Base-by-base conservation (phyloP, 2,329 filamentous ascomycete genomes). In the Sclerotinia trifoliorum region DNA sequence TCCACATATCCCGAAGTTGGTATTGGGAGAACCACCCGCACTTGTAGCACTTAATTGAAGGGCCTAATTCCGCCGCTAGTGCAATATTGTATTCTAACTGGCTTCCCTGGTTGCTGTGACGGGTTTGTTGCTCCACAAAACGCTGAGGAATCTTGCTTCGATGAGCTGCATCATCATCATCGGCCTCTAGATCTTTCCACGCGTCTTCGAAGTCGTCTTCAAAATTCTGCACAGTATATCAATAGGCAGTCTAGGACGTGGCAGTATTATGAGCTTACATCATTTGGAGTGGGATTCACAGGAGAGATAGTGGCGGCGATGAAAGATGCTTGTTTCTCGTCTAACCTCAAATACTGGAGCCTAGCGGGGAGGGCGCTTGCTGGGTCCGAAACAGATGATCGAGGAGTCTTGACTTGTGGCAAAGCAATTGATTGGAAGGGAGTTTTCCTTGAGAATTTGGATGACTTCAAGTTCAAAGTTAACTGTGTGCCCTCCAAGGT, bases 231-330 rank as follows among this genome's bases (percentile, higher is more conserved):
- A 4, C 24, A 32, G 29, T 5, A 5, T 48, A 13, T 54, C 8
- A 54, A 5, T 19, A 54, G n/a, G 24, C 32, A 8, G 32, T 32
- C 19, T 3, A 19, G 8, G 32, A 17, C 2, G 19, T 21, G 15
- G n/a, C 3, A 32, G 26, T 32, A 17, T 15, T 10, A 7, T 54
- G 11, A 32, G 10, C 26, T 19, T 54, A 54, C 51, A 17, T 54
- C 10, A 7, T 17, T 4, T 19, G 3, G 4, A 2, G 8, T 19
- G 13, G 17, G 17, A 8, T 29, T 19, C 1, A 46, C 1, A 11
- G 1, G 1, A 19, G 39, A 19, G 1, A 6, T 17, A 2, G 1
- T 1, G 5, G 19, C 0, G n/a, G 54, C 5, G 1, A n/a, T 5
- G 13, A 10, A 15, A 24, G 21, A 13, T 17, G 11, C 19, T n/a